phyloP scores from a whole-genome alignment of 805 yeast species.

The Millerozyma acaciae region DNA sequence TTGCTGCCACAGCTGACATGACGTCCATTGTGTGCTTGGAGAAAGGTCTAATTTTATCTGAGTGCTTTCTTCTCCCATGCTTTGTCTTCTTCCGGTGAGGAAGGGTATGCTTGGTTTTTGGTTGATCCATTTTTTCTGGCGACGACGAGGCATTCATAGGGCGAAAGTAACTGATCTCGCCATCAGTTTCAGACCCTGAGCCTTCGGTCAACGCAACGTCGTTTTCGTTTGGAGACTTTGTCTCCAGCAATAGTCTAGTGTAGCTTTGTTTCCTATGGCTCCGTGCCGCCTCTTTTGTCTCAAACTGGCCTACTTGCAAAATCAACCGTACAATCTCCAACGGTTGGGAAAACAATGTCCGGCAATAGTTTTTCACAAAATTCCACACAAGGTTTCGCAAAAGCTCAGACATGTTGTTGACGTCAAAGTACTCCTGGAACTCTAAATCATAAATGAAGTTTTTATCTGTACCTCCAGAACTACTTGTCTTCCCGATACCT shows the following conservation, averaged over 20 bases:
- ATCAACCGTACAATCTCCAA: conserved; percentile 78
- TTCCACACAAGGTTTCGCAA: conserved; percentile 55
- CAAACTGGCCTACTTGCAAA: conserved; percentile 74
- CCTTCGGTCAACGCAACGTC: conserved; percentile 1
- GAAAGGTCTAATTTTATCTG: conserved; percentile 47
- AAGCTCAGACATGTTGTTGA: conserved; percentile 53
- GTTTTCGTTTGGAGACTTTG: conserved; percentile 4
- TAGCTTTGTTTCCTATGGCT: conserved; percentile 4
- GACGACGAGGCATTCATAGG: conserved; percentile 1
- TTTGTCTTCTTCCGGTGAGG: too few species aligned
- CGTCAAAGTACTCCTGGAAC: conserved; percentile 62
- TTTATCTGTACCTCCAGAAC: conserved; percentile 20
- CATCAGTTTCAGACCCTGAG: conserved; percentile 14
- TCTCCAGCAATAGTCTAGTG: conserved; percentile 13
- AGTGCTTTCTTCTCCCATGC: conserved; percentile 3
- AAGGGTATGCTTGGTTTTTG: not conserved
- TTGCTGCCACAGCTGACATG: conserved; percentile 58
- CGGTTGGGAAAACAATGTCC: conserved; percentile 75
- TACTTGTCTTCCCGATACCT: conserved; percentile 14
- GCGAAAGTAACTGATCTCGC: conserved; percentile 37
- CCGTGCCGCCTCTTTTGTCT: conserved; percentile 16
- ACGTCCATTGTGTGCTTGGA: conserved; percentile 63
- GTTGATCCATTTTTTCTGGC: not conserved
- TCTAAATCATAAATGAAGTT: conserved; percentile 56
- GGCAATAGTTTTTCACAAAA: conserved; percentile 64